Evolutionary conservation across 345 rosid genomes (phyloP).

Genomic region (Melaleuca quinquenervia): DNA sequence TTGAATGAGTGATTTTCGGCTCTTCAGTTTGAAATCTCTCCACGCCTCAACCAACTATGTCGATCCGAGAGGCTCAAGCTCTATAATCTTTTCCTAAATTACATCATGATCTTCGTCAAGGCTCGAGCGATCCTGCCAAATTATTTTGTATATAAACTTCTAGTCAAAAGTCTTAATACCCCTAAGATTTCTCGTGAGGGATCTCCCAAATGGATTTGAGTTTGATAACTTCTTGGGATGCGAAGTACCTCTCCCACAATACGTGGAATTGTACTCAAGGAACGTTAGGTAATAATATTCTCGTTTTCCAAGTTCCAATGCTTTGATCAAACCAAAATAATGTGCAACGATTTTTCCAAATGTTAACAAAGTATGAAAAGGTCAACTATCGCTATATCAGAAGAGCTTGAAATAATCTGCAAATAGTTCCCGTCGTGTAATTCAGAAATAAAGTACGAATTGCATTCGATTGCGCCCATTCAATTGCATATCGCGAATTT

Average conservation of each 20-base stretch:
- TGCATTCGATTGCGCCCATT: not conserved
- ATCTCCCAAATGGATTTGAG: not conserved
- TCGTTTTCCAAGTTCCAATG: not conserved
- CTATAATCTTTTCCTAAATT: not conserved
- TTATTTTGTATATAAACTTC: not conserved
- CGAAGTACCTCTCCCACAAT: not conserved
- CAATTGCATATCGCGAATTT: not conserved
- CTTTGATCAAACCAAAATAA: not conserved
- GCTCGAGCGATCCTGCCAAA: not conserved
- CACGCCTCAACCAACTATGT: not conserved
- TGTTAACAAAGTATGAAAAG: fast-evolving
- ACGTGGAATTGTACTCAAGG: not conserved
- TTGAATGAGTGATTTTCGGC: fast-evolving
- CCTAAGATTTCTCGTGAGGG: not conserved
- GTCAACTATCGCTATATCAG: not conserved
- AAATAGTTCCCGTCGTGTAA: not conserved
- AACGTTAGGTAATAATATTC: not conserved
- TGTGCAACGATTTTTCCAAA: not conserved
- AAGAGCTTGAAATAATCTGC: not conserved
- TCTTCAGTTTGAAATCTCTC: not conserved
- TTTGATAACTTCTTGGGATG: not conserved
- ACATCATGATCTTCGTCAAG: not conserved
- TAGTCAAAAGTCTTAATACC: not conserved
- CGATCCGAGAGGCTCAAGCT: not conserved
- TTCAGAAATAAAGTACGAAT: not conserved